Conservation (phyloP, 495 filamentous ascomycete species). For the Ramalina peruviana region DNA sequence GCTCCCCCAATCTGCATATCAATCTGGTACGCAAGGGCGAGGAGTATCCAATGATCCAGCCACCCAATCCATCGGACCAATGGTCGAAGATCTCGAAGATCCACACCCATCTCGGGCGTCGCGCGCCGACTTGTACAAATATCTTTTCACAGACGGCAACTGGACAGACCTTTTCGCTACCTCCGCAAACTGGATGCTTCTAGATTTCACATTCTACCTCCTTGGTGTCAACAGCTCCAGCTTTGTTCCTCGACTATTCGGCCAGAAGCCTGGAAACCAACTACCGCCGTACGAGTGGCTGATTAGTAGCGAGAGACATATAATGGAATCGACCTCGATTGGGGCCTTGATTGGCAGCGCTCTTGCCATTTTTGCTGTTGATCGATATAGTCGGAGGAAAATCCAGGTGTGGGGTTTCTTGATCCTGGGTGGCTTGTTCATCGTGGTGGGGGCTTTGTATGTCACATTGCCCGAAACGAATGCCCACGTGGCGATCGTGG, state of each 20-base stretch:
- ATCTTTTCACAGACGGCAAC: conserved; percentile 37
- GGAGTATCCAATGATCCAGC: background rate
- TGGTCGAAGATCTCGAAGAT: background rate
- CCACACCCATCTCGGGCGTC: background rate
- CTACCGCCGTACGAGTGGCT: conserved; percentile 16
- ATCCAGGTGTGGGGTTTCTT: conserved; percentile 37
- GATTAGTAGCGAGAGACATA: conserved; percentile 22
- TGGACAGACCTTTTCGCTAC: conserved; percentile 38
- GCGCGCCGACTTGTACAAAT: conserved; percentile 31
- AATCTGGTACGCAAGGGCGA: background rate
- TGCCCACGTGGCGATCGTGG: conserved; percentile 31
- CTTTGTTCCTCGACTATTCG: conserved; percentile 19
- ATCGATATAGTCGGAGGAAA: conserved; percentile 33
- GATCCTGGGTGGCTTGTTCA: conserved; percentile 32
- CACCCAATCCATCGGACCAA: background rate
- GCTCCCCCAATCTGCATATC: background rate
- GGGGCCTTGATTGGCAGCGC: conserved; percentile 35
- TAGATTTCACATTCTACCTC: conserved; percentile 45
- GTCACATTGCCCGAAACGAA: conserved; percentile 21
- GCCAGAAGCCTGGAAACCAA: conserved; percentile 19
- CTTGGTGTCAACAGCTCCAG: conserved; percentile 33
- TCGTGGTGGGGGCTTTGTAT: conserved; percentile 36
- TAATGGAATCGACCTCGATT: conserved; percentile 22
- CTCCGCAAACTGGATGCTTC: conserved; percentile 33
- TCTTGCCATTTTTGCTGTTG: conserved; percentile 29